Evolutionary conservation across 2,329 filamentous ascomycete genomes (phyloP), one percentile per base, ranked within the genome.

Genomic region (Coleophoma crateriformis): DNA sequence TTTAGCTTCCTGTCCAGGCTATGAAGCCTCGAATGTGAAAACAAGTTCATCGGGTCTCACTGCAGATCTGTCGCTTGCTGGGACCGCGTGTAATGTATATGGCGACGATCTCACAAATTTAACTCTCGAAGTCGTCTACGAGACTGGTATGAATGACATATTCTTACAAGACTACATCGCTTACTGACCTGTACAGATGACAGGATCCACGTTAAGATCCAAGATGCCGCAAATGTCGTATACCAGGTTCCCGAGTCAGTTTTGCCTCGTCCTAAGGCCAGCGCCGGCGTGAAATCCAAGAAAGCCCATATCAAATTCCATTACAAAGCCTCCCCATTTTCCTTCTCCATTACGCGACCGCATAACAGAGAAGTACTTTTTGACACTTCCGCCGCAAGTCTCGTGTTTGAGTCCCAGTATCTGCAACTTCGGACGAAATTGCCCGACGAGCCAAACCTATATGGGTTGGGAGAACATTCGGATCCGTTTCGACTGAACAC

Each of bases 371-470:
- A 80, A 49, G 68, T 76, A 7, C 64, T 87, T 2, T 86, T 87
- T 61, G 77, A 85, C 57, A 82, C 82, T 7, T 75, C 76, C 7
- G 77, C 71, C 2, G 74, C 73, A 13, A 68, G 71, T 5, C 63
- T 87, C 37, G 66, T 87, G 47, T 87, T 85, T 56, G 78, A 86
- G 61, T 75, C 75, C 27, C 82, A 87, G 60, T 87, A 84, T 59
- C 62, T 86, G 7, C 72, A 78, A n/a, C 67, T 86, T 41, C 73
- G 81, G 43, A 85, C 82, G 3, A 73, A 68, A 49, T 67, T 86
- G 5, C 81, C 83, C 0, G 61, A 73, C 2, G 68, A 77, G 43
- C 79, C 82, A 0, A 78, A 82, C 57, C 65, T 87, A 7, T 87
- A 87, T 59, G 83, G 83, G 6, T 69, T 86, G 12, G 83, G 83